phyloP scores from a whole-genome alignment of 129 eudicot genomes.

The Sambucus nigra region DNA sequence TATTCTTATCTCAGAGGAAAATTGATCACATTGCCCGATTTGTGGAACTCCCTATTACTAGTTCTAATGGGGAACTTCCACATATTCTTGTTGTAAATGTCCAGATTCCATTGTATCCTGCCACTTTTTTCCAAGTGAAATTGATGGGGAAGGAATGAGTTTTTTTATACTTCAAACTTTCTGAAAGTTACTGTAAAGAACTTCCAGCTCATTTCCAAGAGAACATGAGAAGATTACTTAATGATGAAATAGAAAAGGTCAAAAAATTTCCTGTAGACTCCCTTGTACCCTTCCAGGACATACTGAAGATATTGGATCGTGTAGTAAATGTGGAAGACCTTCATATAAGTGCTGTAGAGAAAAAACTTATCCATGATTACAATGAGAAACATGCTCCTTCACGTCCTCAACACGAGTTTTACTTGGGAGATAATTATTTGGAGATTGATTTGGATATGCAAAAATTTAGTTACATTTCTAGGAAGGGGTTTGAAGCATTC shows the following conservation, averaged over 20 bases:
- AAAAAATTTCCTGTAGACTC: constrained; percentile 72
- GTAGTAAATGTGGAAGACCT: constrained; percentile 85
- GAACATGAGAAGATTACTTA: constrained; percentile 47
- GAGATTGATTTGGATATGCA: constrained; percentile 96
- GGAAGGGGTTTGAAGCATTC: constrained; percentile 86
- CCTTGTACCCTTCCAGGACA: constrained; percentile 66
- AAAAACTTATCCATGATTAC: constrained; percentile 87
- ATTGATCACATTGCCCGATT: constrained; percentile 76
- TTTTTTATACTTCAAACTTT: constrained; percentile 64
- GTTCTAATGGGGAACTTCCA: constrained; percentile 64
- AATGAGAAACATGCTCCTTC: constrained; percentile 97
- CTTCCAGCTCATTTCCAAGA: constrained; percentile 67
- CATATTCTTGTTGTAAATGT: constrained; percentile 84
- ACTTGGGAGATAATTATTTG: constrained; percentile 73
- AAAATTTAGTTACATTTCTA: constrained; percentile 81
- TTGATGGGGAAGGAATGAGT: constrained; percentile 85
- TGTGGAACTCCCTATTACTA: constrained; percentile 61
- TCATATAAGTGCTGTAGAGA: constrained; percentile 69
- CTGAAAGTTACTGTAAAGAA: constrained; percentile 68
- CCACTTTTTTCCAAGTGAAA: constrained; percentile 75
- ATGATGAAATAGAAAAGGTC: constrained; percentile 81
- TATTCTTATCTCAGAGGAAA: constrained; percentile 67
- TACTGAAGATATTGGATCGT: constrained; percentile 87
- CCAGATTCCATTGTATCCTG: constrained; percentile 87
- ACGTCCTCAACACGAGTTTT: constrained; percentile 97